phyloP scores from a whole-genome alignment of 305 asterid species.

The Plantago coronopus region DNA sequence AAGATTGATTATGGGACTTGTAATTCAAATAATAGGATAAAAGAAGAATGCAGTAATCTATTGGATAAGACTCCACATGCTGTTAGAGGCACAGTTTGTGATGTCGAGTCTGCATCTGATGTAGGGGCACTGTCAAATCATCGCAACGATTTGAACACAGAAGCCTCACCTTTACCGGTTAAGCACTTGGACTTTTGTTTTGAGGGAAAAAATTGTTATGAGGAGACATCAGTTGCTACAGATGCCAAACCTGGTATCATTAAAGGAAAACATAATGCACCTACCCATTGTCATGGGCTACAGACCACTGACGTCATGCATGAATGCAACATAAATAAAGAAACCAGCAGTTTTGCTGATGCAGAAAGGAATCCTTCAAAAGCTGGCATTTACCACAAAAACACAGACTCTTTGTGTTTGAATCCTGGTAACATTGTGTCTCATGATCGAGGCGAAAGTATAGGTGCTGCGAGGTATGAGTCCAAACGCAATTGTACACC shows the following conservation, averaged over 20 bases:
- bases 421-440: slow-evolving; percentile 30
- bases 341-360: slow-evolving; percentile 25
- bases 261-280: slow-evolving; percentile 26
- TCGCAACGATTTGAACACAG: slow-evolving; percentile 48
- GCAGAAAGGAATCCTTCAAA: slow-evolving; percentile 30
- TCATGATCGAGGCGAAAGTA: slow-evolving; percentile 36
- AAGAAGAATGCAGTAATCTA: slow-evolving; percentile 30
- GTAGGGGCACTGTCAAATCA: slow-evolving; percentile 37
- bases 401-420: slow-evolving; percentile 27
- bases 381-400: slow-evolving; percentile 30
- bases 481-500: slow-evolving; percentile 52
- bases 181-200: slow-evolving; percentile 84
- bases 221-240: slow-evolving; percentile 32
- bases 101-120: slow-evolving; percentile 38
- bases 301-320: slow-evolving; percentile 22
- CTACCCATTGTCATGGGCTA: slow-evolving; percentile 25
- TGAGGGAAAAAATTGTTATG: slow-evolving; percentile 46
- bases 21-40: slow-evolving; percentile 37
- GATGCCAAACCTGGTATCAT: slow-evolving; percentile 28
- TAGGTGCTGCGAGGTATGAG: slow-evolving; percentile 29
- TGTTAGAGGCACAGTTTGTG: slow-evolving; percentile 27
- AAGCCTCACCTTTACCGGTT: slow-evolving; percentile 83
- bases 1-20: slow-evolving; percentile 34
- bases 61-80: slow-evolving; percentile 25
- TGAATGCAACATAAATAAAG: slow-evolving; percentile 28